phyloP scores from a whole-genome alignment of 805 yeast genomes.

The Hanseniaspora taiwanica region DNA sequence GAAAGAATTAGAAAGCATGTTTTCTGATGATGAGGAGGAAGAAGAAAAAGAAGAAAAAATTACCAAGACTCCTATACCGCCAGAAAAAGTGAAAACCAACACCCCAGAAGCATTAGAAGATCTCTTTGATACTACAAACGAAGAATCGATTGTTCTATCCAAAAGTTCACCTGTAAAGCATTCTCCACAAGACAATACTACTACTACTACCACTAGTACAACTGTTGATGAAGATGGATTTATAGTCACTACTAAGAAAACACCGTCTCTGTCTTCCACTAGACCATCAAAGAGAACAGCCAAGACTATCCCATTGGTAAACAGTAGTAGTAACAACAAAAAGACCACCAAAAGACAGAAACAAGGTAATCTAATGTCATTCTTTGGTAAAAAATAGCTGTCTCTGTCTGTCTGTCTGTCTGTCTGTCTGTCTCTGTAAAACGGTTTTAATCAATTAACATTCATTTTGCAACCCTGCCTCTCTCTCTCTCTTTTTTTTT shows the following conservation, averaged over 20 bases:
- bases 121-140: not conserved
- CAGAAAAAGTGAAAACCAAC: too few relatives aligned
- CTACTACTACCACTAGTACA: not conserved
- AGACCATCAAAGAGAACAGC: not conserved
- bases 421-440: too few relatives aligned
- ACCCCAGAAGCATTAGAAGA: not conserved
- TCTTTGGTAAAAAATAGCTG: not conserved
- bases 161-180: too few relatives aligned
- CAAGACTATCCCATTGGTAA: not conserved
- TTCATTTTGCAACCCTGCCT: too few relatives aligned
- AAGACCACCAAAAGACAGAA: not conserved
- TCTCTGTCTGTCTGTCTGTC: too few relatives aligned
- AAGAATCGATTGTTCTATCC: not conserved
- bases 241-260: constrained; percentile 17
- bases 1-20: constrained; percentile 4
- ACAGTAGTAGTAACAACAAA: not conserved
- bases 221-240: constrained; percentile 24
- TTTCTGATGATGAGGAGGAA: constrained; percentile 1
- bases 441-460: too few relatives aligned
- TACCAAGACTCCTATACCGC: too few relatives aligned
- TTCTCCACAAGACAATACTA: too few relatives aligned
- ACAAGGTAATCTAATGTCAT: not conserved
- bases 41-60: not conserved
- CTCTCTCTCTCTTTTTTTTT: too few relatives aligned
- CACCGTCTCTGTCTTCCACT: constrained; percentile 1